A percentile compares a stretch with the other conserved stretches of the same genome.
Evolutionary conservation across 306 rosid species (phyloP).

Genomic region (Vigna radiata): DNA sequence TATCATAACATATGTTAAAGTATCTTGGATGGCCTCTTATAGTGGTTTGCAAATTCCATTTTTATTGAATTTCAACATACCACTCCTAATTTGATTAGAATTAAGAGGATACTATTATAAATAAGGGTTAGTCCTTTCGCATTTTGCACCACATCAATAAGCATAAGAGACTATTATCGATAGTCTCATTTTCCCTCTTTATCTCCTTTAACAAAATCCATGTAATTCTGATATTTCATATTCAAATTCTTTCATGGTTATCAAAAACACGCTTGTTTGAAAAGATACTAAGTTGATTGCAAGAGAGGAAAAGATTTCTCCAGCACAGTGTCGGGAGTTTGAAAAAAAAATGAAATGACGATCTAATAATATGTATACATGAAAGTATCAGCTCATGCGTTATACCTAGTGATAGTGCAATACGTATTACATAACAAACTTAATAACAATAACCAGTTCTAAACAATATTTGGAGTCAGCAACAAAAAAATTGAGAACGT

Average conservation of each 20-base stretch:
- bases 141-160: not conserved
- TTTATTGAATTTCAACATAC: not conserved
- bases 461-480: slow-evolving; percentile 7
- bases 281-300: not conserved
- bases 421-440: not conserved
- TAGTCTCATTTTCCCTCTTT: not conserved
- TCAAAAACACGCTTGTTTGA: not conserved
- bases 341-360: not conserved
- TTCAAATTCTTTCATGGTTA: slow-evolving; percentile 27
- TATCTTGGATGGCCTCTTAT: not conserved
- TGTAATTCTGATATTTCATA: not conserved
- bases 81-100: not conserved
- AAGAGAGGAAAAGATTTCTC: slow-evolving; percentile 1
- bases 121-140: not conserved
- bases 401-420: not conserved
- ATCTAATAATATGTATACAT: too few species aligned
- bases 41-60: not conserved
- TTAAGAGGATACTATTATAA: not conserved
- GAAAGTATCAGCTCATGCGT: not conserved
- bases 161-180: not conserved
- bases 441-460: slow-evolving; percentile 15
- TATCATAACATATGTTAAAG: too few species aligned
- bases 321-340: not conserved
- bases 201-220: not conserved
- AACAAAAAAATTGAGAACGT: slow-evolving; percentile 21